A percentile compares a stretch with the other conserved stretches of the same genome.
Evolutionary conservation across 2,329 filamentous ascomycete species (phyloP).

Genomic region (Aspergillus ustus): DNA sequence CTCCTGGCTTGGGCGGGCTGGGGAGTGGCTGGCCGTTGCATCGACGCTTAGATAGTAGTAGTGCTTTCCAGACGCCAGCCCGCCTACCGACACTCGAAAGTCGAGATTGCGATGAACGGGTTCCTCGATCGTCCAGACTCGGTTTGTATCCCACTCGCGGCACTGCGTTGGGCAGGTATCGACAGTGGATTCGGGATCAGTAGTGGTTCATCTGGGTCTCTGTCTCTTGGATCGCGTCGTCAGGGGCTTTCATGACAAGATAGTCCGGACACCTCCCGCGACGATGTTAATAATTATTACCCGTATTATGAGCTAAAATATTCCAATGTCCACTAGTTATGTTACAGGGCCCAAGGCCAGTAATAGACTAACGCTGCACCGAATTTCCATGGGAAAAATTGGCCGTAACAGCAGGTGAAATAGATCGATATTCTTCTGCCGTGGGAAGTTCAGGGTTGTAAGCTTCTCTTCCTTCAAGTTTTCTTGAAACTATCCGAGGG

Average conservation of each 20-base stretch:
- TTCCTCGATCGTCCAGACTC: conserved; percentile 8
- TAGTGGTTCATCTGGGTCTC: background rate
- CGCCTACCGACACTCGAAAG: background rate
- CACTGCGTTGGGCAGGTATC: conserved; percentile 21
- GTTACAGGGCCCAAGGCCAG: background rate
- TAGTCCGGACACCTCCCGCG: background rate
- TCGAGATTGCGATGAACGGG: background rate
- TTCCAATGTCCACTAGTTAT: background rate
- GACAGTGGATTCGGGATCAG: conserved; percentile 15
- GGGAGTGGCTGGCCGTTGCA: conserved; percentile 14
- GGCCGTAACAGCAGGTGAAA: background rate
- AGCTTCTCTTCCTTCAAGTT: background rate
- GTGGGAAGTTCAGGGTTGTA: background rate
- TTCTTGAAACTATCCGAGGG: background rate
- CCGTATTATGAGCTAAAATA: background rate
- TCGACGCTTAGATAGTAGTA: conserved; percentile 2
- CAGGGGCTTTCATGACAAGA: background rate
- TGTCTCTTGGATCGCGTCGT: conserved; percentile 9
- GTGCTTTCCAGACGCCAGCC: background rate
- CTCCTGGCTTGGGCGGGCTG: conserved; percentile 10
- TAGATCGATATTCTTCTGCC: background rate
- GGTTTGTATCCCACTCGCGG: conserved; percentile 18
- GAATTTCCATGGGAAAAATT: conserved; percentile 1
- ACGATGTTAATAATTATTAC: background rate
- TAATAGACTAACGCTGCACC: background rate